Base-by-base conservation (phyloP, 805 yeast species). In the Lachancea cidri region DNA sequence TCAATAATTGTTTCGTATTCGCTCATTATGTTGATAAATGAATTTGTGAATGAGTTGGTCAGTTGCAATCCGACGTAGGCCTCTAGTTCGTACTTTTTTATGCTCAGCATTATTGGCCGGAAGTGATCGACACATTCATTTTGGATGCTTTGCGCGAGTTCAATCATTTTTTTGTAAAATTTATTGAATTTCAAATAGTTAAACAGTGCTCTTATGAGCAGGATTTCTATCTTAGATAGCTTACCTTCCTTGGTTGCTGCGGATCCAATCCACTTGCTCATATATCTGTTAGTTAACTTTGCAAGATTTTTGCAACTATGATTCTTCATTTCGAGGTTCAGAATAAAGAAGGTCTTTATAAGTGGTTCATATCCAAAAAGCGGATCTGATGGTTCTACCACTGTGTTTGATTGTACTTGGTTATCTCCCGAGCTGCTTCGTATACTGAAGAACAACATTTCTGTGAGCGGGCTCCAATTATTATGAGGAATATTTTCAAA, bases 261-360 rank as follows among this genome's bases (percentile, higher is more conserved):
- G 7, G 7, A 6, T 35, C 19, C 16, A 5, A 62, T 27, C 67
- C 72, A 67, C 34, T 59, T 57, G 6, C 46, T 49, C 7, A 55
- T 42, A 39, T 64, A 67, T n/a, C 53, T 44, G 8, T 53, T 48
- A 1, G 64, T 38, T 15, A 69, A 59, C 35, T 59, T 57, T 1
- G 44, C 45, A 9, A 69, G 45, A 37, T 67, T 66, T 3, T 39
- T 17, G 9, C 58, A 55, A 3, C 64, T 53, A 33, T 58, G 60
- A 9, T 60, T 46, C 19, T 52, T 59, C 49, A 60, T 54, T 43
- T 68, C 72, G 9, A 57, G 35, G 13, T 62, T 53, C 6, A 69
- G 46, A 20, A 56, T 60, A 45, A 62, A 68, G 13, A 55, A 54
- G 3, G 64, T 42, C 44, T 57, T 66, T 2, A 69, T 53, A 33